These are phyloP conservation scores for Boletus sensibilis DNA, from an alignment of 768 basidiomycete species.

Conservation along the genomic window DNA sequence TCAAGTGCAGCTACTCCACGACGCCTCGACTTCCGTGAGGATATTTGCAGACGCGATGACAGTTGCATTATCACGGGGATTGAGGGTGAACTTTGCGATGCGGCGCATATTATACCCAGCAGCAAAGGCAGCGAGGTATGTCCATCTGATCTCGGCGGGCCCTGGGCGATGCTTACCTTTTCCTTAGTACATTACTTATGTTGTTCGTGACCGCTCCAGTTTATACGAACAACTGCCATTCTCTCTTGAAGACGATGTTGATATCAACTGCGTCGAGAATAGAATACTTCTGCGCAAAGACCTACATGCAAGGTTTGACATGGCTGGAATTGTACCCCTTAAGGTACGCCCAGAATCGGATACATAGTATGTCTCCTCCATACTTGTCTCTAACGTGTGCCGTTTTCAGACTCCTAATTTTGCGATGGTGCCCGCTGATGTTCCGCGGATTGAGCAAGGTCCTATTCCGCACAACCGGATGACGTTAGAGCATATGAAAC, in stretches of 20 bases:
- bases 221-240: background rate
- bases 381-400: background rate
- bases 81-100: background rate
- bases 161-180: background rate
- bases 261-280: background rate
- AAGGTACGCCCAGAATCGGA: background rate
- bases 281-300: background rate
- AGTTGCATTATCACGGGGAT: background rate
- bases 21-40: background rate
- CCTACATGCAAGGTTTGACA: background rate
- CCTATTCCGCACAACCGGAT: background rate
- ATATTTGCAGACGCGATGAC: background rate
- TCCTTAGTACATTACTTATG: background rate
- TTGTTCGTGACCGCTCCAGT: background rate
- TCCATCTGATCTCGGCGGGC: background rate
- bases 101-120: background rate
- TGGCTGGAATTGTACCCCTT: background rate
- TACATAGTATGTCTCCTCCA: background rate
- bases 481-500: background rate
- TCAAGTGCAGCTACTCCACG: too few species aligned
- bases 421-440: background rate
- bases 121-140: background rate
- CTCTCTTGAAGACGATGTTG: background rate
- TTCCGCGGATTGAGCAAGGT: background rate
- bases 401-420: background rate